Base-by-base conservation (phyloP, 495 filamentous ascomycete species). In the Lasiosphaeria miniovina region DNA sequence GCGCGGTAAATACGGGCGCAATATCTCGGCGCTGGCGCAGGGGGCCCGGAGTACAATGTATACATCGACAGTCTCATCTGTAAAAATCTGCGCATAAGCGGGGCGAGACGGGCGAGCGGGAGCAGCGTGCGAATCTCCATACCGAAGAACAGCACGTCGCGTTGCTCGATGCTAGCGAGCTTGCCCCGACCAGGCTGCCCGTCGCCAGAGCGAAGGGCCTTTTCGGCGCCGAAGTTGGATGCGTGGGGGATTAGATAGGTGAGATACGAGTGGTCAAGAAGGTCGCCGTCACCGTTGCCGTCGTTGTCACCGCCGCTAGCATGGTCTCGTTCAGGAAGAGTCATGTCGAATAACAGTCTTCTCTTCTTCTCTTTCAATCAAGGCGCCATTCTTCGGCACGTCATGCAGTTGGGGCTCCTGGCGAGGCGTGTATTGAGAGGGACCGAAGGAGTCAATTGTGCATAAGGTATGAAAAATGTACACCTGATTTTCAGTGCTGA, bases 51-150 rank as follows among this genome's bases (percentile, higher is more conserved):
- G 79, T 32, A 92, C 79, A 55, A 93, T 77, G 67, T 89, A 89
- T 12, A 90, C 80, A 52, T 85, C 79, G 61, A 90, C 80, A 43
- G 81, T 82, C 77, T 96, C 91, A 86, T 96, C 91, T 96, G 64
- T 61, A 61, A 73, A 80, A 46, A n/a, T 9, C 12, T 85, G 72
- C 63, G 68, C 71, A 87, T 90, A 71, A 91, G 84, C 83, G 85
- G 64, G 56, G 61, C 62, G 68, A 67, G 66, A 84, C 80, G 80
- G 70, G 63, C 67, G 61, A 49, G 66, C 60, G 54, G 60, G 68
- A 48, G 54, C 54, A 59, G 60, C 55, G 57, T 56, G 61, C 52
- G 54, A 72, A 82, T 68, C 55, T 59, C 71, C 24, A 50, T 82
- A 95, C 91, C 89, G 75, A 91, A 90, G 66, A 82, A 83, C 24